A percentile compares a stretch with the other conserved stretches of the same genome.
phyloP scores from a whole-genome alignment of 345 rosid genomes.

The Turritis glabra region DNA sequence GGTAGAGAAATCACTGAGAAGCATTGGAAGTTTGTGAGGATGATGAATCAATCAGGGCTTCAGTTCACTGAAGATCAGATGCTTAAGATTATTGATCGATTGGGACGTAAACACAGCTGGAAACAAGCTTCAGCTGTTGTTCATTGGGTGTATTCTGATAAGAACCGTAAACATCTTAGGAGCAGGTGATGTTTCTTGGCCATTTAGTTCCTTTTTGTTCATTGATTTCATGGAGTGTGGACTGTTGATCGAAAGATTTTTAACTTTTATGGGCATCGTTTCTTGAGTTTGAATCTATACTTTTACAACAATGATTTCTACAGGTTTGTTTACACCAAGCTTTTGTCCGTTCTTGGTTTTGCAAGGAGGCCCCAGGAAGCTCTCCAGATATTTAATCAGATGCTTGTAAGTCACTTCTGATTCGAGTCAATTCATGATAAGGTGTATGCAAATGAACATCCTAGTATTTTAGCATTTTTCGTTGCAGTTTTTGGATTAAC shows the following conservation, averaged over 20 bases:
- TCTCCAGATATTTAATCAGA: constrained; percentile 61
- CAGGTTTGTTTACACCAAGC: constrained; percentile 96
- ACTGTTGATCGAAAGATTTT: not conserved
- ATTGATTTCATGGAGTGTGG: not conserved
- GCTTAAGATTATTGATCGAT: constrained; percentile 73
- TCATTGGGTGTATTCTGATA: constrained; percentile 71
- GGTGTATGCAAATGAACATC: not conserved
- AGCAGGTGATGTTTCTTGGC: constrained; percentile 58
- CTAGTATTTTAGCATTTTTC: not conserved
- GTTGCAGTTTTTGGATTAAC: constrained; percentile 37
- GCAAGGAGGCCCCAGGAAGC: constrained; percentile 76
- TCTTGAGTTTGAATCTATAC: not conserved
- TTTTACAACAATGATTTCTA: constrained; percentile 20
- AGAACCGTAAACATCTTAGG: constrained; percentile 52
- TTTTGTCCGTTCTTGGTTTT: constrained; percentile 77
- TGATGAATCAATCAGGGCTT: constrained; percentile 89
- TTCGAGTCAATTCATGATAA: not conserved
- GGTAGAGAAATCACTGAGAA: constrained; percentile 58
- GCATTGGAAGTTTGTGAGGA: constrained; percentile 90
- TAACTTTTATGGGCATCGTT: not conserved
- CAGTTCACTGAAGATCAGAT: constrained; percentile 77
- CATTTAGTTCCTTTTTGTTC: not conserved
- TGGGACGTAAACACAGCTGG: constrained; percentile 72
- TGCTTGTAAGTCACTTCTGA: constrained; percentile 61
- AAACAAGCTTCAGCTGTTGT: constrained; percentile 79